Conservation (phyloP, 2,329 filamentous ascomycete species). For the Orbilia blumenaviensis region DNA sequence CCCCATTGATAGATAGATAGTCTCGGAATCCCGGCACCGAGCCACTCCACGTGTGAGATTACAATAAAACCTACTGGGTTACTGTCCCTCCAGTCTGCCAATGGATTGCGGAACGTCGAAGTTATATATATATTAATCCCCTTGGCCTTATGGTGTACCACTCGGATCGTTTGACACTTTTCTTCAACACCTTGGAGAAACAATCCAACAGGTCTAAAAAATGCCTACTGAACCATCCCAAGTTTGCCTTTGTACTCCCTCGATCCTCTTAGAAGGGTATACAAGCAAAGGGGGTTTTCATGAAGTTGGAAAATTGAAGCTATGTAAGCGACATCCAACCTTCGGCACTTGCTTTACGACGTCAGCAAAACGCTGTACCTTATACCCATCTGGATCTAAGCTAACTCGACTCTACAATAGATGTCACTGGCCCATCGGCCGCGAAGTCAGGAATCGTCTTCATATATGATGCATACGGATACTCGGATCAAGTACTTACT, state of each 20-base stretch:
- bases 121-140: too few species aligned
- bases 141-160: too few species aligned
- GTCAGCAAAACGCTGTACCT: too few species aligned
- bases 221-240: slow-evolving; percentile 14
- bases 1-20: neutral
- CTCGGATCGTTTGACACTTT: too few species aligned
- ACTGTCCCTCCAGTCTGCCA: too few species aligned
- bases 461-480: slow-evolving; percentile 39
- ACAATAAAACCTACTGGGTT: neutral
- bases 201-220: neutral
- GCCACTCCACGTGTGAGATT: too few species aligned
- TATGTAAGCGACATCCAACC: slow-evolving; percentile 14
- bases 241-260: slow-evolving; percentile 19
- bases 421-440: slow-evolving; percentile 17
- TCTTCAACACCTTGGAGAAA: neutral
- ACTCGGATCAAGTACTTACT: slow-evolving; percentile 16
- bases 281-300: slow-evolving; percentile 2
- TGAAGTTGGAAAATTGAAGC: neutral
- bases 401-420: too few species aligned
- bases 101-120: too few species aligned
- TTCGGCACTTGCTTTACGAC: too few species aligned
- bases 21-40: neutral
- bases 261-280: slow-evolving; percentile 3
- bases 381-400: too few species aligned
- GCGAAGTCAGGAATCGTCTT: slow-evolving; percentile 34